A percentile compares a stretch with the other conserved stretches of the same genome.
These are phyloP conservation scores for Penicillium canescens DNA, from an alignment of 495 filamentous ascomycete genomes.

Conservation along the genomic window DNA sequence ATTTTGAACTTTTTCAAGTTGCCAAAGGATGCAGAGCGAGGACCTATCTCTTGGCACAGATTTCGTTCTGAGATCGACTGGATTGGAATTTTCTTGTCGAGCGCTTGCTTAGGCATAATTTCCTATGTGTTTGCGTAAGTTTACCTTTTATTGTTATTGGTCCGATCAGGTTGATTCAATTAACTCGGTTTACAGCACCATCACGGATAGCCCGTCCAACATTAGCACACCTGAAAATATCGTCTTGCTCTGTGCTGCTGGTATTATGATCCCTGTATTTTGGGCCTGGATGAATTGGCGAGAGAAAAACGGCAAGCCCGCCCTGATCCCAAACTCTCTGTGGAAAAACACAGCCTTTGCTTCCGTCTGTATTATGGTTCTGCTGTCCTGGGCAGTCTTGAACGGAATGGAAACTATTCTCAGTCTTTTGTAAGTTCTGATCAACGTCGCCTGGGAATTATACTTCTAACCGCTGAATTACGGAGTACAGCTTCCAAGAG, in stretches of 20 bases:
- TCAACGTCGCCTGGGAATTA: neutral
- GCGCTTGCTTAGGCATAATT: slow-evolving; percentile 42
- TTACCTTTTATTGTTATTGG: neutral
- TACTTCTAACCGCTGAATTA: slow-evolving; percentile 11
- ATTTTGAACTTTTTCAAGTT: slow-evolving; percentile 36
- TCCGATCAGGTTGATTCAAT: neutral
- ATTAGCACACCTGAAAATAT: slow-evolving; percentile 39
- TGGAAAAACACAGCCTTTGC: slow-evolving; percentile 54
- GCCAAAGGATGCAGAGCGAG: slow-evolving; percentile 17
- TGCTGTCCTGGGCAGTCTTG: slow-evolving; percentile 48
- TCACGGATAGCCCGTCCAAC: slow-evolving; percentile 36
- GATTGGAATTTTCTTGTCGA: slow-evolving; percentile 45
- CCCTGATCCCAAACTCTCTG: slow-evolving; percentile 55
- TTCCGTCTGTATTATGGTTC: slow-evolving; percentile 50
- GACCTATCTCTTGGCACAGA: slow-evolving; percentile 10
- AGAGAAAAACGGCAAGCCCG: slow-evolving; percentile 39
- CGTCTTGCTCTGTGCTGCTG: slow-evolving; percentile 36
- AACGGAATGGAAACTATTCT: slow-evolving; percentile 52
- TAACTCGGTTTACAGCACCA: slow-evolving; percentile 22
- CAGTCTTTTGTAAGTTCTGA: slow-evolving; percentile 44
- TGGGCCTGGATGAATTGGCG: slow-evolving; percentile 46
- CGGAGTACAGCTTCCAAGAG: slow-evolving; percentile 41
- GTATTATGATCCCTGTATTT: slow-evolving; percentile 45
- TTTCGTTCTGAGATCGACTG: slow-evolving; percentile 48
- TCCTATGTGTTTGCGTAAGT: slow-evolving; percentile 49